Conservation (phyloP, 2,329 filamentous ascomycete species). For the Cladorrhinum sp. region DNA sequence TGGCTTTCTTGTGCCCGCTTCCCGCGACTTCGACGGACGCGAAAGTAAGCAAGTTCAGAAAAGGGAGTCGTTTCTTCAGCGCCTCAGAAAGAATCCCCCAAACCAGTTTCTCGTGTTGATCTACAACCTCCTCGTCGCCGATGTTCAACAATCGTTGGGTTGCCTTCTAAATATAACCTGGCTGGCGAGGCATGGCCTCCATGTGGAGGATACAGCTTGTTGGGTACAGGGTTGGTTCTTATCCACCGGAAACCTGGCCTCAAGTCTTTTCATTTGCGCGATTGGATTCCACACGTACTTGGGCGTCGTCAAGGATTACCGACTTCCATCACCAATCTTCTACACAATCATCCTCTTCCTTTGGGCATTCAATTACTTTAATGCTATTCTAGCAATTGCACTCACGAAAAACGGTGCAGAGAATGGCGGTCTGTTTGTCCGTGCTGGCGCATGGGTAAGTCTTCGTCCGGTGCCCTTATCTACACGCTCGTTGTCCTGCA, state of each 20-base stretch:
- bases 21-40: conserved; percentile 25
- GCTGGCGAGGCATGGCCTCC: conserved; percentile 51
- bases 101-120: conserved; percentile 70
- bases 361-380: not conserved
- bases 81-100: conserved; percentile 37
- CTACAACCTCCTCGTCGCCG: conserved; percentile 66
- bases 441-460: conserved; percentile 61
- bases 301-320: conserved; percentile 55
- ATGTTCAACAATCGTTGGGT: conserved; percentile 62
- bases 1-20: conserved; percentile 30
- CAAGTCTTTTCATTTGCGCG: conserved; percentile 63
- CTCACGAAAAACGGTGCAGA: conserved; percentile 40
- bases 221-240: conserved; percentile 67
- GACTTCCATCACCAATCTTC: conserved; percentile 49
- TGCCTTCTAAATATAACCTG: conserved; percentile 63
- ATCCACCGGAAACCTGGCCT: conserved; percentile 63
- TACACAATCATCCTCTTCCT: conserved; percentile 37
- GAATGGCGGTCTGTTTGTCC: conserved; percentile 54
- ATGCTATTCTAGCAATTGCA: not conserved
- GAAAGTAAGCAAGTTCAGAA: not conserved
- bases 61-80: conserved; percentile 21
- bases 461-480: not conserved
- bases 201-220: conserved; percentile 54
- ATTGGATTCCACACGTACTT: conserved; percentile 67
- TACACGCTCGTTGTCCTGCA: too few species aligned